Conservation (phyloP, 2,329 filamentous ascomycete genomes). For the Aspergillus fumigatiaffinis region DNA sequence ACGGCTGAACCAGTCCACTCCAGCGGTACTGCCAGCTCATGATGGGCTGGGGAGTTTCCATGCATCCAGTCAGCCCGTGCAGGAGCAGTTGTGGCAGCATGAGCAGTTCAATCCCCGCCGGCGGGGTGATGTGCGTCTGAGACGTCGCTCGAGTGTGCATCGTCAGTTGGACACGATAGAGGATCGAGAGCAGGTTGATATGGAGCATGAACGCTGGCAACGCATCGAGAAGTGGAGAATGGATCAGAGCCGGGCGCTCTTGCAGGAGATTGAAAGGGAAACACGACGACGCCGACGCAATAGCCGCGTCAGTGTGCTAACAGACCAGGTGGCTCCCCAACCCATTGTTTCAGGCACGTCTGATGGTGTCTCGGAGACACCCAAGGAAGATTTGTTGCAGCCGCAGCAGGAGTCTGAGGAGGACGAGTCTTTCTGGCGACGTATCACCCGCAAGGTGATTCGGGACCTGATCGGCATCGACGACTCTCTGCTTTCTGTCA, state of each 20-base stretch:
- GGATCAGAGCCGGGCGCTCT: conserved; percentile 79
- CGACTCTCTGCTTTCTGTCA: conserved; percentile 74
- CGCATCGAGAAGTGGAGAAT: conserved; percentile 89
- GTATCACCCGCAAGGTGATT: conserved; percentile 81
- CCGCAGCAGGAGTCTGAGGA: conserved; percentile 41
- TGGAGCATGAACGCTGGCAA: conserved; percentile 70
- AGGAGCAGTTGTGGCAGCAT: conserved; percentile 85
- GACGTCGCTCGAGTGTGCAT: conserved; percentile 56
- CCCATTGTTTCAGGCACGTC: conserved; percentile 16
- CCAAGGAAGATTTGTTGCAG: conserved; percentile 49
- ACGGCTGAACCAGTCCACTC: conserved; percentile 52
- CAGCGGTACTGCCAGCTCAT: conserved; percentile 79
- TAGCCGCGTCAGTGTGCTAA: conserved; percentile 23
- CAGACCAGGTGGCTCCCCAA: conserved; percentile 11
- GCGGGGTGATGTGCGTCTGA: conserved; percentile 44
- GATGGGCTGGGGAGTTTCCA: conserved; percentile 87
- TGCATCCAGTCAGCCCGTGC: conserved; percentile 59
- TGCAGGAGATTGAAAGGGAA: conserved; percentile 87
- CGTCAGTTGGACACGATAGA: conserved; percentile 53
- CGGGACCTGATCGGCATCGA: conserved; percentile 88
- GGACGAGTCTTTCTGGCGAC: conserved; percentile 69
- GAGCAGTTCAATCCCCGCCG: conserved; percentile 77
- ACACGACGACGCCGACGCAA: conserved; percentile 59
- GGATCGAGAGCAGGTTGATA: conserved; percentile 53
- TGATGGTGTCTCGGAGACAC: conserved; percentile 43